Evolutionary conservation across 2,329 filamentous ascomycete species (phyloP), one percentile per base, ranked within the genome.

Genomic region (Sporothrix globosa): DNA sequence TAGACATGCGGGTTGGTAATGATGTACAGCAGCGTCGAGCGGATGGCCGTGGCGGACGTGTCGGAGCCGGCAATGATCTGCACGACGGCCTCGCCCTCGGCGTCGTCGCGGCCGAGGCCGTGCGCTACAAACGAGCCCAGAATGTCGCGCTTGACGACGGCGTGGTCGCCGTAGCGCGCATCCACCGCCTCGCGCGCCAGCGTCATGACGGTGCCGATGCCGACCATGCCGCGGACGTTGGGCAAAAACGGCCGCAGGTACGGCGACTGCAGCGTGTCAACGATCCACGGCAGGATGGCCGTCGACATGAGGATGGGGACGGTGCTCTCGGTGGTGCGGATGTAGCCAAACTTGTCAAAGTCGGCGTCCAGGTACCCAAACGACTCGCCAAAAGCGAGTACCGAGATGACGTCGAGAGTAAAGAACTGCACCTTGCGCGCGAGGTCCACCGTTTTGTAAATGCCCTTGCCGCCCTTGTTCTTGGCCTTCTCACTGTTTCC

Each of bases 341-440:
- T 82, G 75, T 84, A 85, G 52, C 78, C 80, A 70, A 82, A 82
- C 0, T 80, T 77, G 72, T 87, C 84, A 4, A 77, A 74, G 75
- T 87, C 82, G n/a, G 78, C 73, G 5, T 80, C 78, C 4, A 85
- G 76, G 73, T 82, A 84, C 9, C 84, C 83, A 69, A 86, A 84
- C 3, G 80, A 75, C 58, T 80, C 75, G 52, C 85, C 85, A 46
- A 87, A 83, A 0, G 82, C 84, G 17, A 88, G 75, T 3, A 81
- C 79, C 41, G 81, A 84, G 71, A 88, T 86, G 48, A 87, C 83
- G 73, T 88, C 86, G 3, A 87, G 78, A 1, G 85, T 86, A 67
- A 87, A 82, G 77, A 81, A 87, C 69, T 85, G 83, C 2, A 83
- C 80, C 69, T 84, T 83, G 39, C 78, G 78, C 4, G 82, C 83